Percentiles rank a stretch among this genome's conserved stretches.
These are phyloP conservation scores for Sarocladiaceae sp. DNA, from an alignment of 2,329 filamentous ascomycete genomes.

Conservation along the genomic window DNA sequence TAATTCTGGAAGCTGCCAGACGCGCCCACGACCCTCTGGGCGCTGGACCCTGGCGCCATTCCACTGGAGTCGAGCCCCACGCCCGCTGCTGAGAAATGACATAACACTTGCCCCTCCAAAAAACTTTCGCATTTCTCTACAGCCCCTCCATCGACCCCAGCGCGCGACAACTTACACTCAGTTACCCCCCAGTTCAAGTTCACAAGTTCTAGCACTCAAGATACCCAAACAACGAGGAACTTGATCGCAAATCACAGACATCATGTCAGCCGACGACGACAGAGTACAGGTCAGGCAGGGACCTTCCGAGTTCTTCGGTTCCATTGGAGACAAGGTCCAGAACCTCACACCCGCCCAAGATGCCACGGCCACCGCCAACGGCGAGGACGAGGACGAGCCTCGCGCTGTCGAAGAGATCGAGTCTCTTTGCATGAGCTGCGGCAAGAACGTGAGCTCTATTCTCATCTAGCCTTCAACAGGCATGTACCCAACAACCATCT, in stretches of 20 bases:
- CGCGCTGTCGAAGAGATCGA: conserved; percentile 65
- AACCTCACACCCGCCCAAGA: conserved; percentile 37
- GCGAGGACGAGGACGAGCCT: conserved; percentile 46
- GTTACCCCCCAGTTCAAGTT: not conserved
- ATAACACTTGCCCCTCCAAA: conserved; percentile 29
- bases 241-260: conserved; percentile 5
- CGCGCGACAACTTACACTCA: conserved; percentile 4
- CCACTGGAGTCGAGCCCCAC: no score
- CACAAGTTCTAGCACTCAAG: no score
- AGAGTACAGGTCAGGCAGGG: conserved; percentile 26
- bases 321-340: conserved; percentile 58
- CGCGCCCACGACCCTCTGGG: not conserved
- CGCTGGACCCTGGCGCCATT: conserved; percentile 10
- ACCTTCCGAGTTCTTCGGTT: conserved; percentile 54
- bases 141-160: conserved; percentile 17
- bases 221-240: not conserved
- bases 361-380: conserved; percentile 25
- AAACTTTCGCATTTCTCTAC: conserved; percentile 16
- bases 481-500: not conserved
- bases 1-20: conserved; percentile 9
- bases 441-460: conserved; percentile 68
- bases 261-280: conserved; percentile 39
- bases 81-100: conserved; percentile 18
- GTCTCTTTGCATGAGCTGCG: conserved; percentile 83
- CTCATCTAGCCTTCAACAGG: not conserved